A percentile compares a stretch with the other conserved stretches of the same genome.
Evolutionary conservation across 352 stramenopile species (phyloP).

Genomic region (Globisporangium sylvaticum): DNA sequence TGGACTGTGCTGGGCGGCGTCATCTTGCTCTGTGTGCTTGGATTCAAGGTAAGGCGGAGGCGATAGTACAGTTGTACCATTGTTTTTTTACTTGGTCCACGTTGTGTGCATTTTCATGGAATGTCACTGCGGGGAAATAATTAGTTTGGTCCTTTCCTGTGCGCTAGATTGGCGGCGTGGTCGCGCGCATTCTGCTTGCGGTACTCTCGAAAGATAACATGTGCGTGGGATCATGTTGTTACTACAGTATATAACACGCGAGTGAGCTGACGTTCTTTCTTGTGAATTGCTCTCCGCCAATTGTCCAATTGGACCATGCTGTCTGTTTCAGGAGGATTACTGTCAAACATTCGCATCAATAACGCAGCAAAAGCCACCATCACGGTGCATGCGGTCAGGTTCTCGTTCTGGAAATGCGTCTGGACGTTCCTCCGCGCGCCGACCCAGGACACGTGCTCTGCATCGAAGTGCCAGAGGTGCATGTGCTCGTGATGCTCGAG

Average conservation of each 20-base stretch:
- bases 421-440: conserved; percentile 49
- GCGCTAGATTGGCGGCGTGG: conserved; percentile 10
- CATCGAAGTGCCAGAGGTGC: conserved; percentile 35
- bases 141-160: not conserved
- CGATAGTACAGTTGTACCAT: no score
- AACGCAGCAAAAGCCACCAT: conserved; percentile 39
- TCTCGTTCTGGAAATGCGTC: conserved; percentile 53
- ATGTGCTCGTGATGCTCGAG: conserved; percentile 25
- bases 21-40: conserved; percentile 7
- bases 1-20: not conserved
- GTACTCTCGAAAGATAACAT: conserved; percentile 6
- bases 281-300: not conserved
- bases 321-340: conserved; percentile 30
- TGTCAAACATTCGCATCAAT: conserved; percentile 47
- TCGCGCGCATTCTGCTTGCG: conserved; percentile 3
- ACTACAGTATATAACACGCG: conserved; percentile 19
- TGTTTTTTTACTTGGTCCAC: not conserved
- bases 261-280: not conserved
- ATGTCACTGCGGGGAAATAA: not conserved
- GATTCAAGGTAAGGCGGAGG: conserved; percentile 7
- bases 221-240: not conserved
- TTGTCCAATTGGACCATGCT: not conserved
- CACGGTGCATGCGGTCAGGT: conserved; percentile 25
- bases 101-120: not conserved
- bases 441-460: conserved; percentile 36